Conservation (phyloP, 805 yeast genomes). For the Nakazawaea pomicola region DNA sequence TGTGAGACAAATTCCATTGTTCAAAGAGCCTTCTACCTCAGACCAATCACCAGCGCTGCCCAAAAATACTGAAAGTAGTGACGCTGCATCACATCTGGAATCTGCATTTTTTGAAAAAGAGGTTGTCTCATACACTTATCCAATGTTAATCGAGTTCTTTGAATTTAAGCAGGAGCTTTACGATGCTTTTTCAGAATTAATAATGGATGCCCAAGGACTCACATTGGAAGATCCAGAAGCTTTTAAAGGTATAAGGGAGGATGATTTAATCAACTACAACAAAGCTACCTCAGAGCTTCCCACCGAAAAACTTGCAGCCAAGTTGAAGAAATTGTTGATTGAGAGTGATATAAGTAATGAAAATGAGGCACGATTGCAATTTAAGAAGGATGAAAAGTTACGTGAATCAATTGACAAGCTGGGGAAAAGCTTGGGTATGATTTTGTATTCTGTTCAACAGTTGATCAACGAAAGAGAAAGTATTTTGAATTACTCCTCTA, state of each 20-base stretch:
- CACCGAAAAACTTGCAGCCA: slow-evolving; percentile 45
- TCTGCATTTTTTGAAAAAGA: slow-evolving; percentile 13
- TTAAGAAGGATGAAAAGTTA: slow-evolving; percentile 35
- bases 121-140: slow-evolving; percentile 31
- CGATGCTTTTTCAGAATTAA: slow-evolving; percentile 48
- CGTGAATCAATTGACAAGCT: slow-evolving; percentile 33
- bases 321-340: slow-evolving; percentile 41
- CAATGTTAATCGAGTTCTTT: slow-evolving; percentile 62
- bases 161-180: slow-evolving; percentile 71
- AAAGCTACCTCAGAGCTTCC: slow-evolving; percentile 33
- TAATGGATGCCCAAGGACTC: slow-evolving; percentile 64
- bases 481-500: slow-evolving; percentile 64
- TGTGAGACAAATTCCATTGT: slow-evolving; percentile 6
- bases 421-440: slow-evolving; percentile 27
- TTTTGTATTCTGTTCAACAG: slow-evolving; percentile 42
- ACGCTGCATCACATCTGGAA: not conserved
- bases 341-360: slow-evolving; percentile 39
- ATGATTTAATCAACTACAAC: slow-evolving; percentile 35
- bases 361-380: slow-evolving; percentile 23
- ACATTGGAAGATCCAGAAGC: slow-evolving; percentile 74
- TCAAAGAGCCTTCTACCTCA: not conserved
- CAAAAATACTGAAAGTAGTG: not conserved
- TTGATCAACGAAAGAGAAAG: slow-evolving; percentile 68
- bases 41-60: not conserved
- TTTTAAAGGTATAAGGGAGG: slow-evolving; percentile 58